Base-by-base conservation (phyloP, 73 alveolate genomes). In the Paramecium octaurelia region DNA sequence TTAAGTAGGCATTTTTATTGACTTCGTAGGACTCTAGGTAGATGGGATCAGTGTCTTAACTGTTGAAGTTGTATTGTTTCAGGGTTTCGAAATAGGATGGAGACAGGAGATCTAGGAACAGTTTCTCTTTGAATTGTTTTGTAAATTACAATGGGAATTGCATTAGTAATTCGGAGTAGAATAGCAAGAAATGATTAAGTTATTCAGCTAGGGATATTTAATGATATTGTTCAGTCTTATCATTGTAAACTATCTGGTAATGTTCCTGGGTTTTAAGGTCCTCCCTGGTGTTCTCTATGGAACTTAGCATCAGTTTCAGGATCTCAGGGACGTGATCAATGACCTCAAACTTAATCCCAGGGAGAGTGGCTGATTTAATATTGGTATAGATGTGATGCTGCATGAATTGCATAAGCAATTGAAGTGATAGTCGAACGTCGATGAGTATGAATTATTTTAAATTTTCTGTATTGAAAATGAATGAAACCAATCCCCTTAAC, bases 401-500 rank as follows among this genome's bases (percentile, higher is more conserved):
- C 38, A 75, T 21, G 38, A 75, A 75, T 21, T 35, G 6, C 5
- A 35, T 34, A 0, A 75, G 34, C 8, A 80, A 80, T 80, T 80
- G 23, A 14, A 80, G 57, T 31, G 91, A 80, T 9, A 80, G 27
- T 2, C 76, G 43, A 5, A 80, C 20, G 14, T 80, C 91, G 11
- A 80, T 80, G 4, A 48, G 48, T 21, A 80, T 20, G 14, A 80
- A 80, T 46, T 80, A n/a, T 44, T 44, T 48, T 3, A 80, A 11
- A 24, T 44, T 80, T 10, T 80, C 77, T n/a, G 34, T 16, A 44
- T 80, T 80, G 23, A 80, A 80, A 16, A 80, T 23, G 16, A 43
- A 80, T 2, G 43, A 24, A 4, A 80, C 43, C 16, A 80, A 80
- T 80, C 91, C 91, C 68, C 91, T 80, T 20, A 80, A 35, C 91